phyloP scores from a whole-genome alignment of 2,329 filamentous ascomycete genomes.

The Grosmannia penicillata region DNA sequence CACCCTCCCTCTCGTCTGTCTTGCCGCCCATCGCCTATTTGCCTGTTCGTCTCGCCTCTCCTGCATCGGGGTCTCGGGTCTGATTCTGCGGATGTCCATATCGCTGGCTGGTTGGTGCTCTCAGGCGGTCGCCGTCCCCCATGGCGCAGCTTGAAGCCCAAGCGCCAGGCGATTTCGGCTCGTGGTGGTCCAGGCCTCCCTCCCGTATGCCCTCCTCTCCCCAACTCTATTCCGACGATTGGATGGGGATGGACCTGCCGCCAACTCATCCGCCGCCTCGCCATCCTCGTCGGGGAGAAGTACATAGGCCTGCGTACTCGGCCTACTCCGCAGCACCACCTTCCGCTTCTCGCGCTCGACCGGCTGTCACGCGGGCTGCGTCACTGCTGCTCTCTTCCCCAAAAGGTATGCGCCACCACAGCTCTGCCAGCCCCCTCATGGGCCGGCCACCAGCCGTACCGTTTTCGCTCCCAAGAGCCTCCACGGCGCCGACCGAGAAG shows the following conservation, averaged over 20 bases:
- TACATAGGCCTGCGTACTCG: conserved; percentile 12
- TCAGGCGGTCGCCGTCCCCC: conserved; percentile 15
- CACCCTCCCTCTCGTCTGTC: too few species aligned
- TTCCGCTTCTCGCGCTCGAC: conserved; percentile 6
- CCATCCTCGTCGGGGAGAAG: conserved; percentile 14
- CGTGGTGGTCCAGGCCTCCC: conserved; percentile 13
- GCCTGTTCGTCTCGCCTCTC: neutral
- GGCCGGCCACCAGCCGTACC: conserved; percentile 11
- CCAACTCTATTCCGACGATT: conserved; percentile 15
- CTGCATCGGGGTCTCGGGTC: neutral
- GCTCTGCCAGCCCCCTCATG: conserved; percentile 15
- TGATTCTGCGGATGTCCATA: conserved; percentile 8
- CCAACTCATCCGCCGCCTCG: conserved; percentile 16
- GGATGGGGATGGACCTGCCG: conserved; percentile 13
- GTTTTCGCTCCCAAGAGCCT: conserved; percentile 6
- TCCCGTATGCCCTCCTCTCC: conserved; percentile 11
- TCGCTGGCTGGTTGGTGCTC: conserved; percentile 12
- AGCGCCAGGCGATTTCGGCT: conserved; percentile 13
- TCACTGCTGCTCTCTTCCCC: conserved; percentile 12
- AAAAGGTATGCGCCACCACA: conserved; percentile 16
- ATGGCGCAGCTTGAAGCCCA: conserved; percentile 17
- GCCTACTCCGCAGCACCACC: conserved; percentile 9
- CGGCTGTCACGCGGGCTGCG: conserved; percentile 8
- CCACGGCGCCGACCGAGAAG: conserved; percentile 6
- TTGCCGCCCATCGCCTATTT: neutral